phyloP scores from a whole-genome alignment of 345 rosid genomes.

The Salix viminalis region DNA sequence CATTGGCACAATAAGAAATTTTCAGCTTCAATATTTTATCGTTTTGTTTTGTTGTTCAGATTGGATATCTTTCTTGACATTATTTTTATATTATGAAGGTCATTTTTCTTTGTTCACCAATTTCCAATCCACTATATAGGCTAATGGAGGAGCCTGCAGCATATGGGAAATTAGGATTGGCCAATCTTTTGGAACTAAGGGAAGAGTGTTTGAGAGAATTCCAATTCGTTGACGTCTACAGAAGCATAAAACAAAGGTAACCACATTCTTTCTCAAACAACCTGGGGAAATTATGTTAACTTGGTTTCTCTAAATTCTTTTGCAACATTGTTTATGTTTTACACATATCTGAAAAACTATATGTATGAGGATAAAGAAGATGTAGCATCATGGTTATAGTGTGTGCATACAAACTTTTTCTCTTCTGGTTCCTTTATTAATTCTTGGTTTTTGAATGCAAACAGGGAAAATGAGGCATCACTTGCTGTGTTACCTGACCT shows the following conservation, averaged over 20 bases:
- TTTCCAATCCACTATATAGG: constrained; percentile 37
- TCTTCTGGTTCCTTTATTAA: neutral
- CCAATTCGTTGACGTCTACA: constrained; percentile 88
- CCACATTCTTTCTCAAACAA: neutral
- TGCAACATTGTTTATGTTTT: neutral
- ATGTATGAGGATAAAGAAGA: neutral
- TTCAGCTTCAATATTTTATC: neutral
- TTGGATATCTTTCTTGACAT: constrained; percentile 1
- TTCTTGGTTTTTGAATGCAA: constrained; percentile 10
- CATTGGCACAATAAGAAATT: neutral
- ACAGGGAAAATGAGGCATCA: constrained; percentile 98
- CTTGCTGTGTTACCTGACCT: constrained; percentile 94
- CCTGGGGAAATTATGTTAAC: neutral
- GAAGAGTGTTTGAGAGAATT: constrained; percentile 98
- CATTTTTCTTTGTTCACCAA: neutral
- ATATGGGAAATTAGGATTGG: constrained; percentile 93
- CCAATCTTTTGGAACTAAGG: constrained; percentile 95
- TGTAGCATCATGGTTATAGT: neutral
- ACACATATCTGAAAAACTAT: neutral
- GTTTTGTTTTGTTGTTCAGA: neutral
- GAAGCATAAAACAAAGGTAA: constrained; percentile 95
- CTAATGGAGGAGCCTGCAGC: constrained; percentile 99
- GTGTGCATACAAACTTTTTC: neutral
- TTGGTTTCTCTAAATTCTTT: neutral
- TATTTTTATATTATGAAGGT: neutral